These are phyloP conservation scores for Mortierella sp. DNA, from an alignment of 371 early-diverging fungal genomes.

Conservation along the genomic window DNA sequence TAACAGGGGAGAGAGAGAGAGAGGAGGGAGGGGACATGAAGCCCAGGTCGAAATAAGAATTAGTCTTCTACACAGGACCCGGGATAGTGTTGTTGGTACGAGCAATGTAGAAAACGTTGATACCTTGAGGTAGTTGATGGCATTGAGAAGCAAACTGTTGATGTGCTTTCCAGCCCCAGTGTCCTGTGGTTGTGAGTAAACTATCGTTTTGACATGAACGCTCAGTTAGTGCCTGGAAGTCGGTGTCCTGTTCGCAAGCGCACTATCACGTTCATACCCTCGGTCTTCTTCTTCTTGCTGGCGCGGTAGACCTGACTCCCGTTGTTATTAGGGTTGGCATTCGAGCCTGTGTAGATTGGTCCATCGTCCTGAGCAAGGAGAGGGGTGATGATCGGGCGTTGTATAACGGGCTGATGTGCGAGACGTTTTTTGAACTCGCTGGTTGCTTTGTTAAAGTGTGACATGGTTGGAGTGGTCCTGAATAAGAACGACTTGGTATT, in stretches of 20 bases:
- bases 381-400: conserved; percentile 45
- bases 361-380: conserved; percentile 20
- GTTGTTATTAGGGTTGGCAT: conserved; percentile 41
- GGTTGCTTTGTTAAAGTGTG: conserved; percentile 33
- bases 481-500: too few species aligned
- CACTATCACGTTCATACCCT: conserved; percentile 22
- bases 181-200: conserved; percentile 69
- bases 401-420: conserved; percentile 58
- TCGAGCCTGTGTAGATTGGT: conserved; percentile 26
- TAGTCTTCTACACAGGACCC: too few species aligned
- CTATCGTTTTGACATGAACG: conserved; percentile 7
- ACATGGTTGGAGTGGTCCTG: too few species aligned
- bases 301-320: conserved; percentile 28
- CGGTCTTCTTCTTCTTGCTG: conserved; percentile 51
- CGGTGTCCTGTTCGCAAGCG: neutral
- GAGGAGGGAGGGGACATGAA: neutral
- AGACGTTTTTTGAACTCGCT: conserved; percentile 59
- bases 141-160: conserved; percentile 70
- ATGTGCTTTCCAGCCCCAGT: conserved; percentile 68
- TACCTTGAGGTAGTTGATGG: conserved; percentile 68
- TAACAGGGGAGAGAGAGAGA: conserved; percentile 30
- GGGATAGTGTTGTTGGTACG: too few species aligned
- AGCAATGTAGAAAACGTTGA: too few species aligned
- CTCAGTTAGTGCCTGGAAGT: conserved; percentile 3
- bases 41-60: too few species aligned